Evolutionary conservation across 129 eudicot species (phyloP).

Genomic region (Flaveria robusta): DNA sequence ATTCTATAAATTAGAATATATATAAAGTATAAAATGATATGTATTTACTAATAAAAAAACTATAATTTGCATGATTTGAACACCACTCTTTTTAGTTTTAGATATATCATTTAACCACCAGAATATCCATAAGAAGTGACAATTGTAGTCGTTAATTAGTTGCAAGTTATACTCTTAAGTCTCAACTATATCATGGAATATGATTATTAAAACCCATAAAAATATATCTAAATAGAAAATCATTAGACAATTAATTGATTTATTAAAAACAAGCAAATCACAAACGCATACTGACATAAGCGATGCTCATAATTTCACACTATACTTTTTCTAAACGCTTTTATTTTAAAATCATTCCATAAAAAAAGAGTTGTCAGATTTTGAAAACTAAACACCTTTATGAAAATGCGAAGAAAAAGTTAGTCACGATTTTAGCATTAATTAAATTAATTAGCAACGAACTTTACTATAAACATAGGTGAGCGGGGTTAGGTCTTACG

Average conservation of each 20-base stretch:
- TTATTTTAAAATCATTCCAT: neutral
- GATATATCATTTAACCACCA: too few species aligned
- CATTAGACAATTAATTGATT: neutral
- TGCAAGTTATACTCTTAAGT: neutral
- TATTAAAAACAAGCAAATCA: neutral
- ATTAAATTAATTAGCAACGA: neutral
- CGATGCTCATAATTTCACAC: conserved; percentile 10
- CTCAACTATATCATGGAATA: neutral
- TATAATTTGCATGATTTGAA: too few species aligned
- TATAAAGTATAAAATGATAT: too few species aligned
- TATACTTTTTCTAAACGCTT: neutral
- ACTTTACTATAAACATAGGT: too few species aligned
- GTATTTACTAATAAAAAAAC: too few species aligned
- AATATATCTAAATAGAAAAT: neutral
- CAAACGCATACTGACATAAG: neutral
- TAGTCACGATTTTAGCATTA: neutral
- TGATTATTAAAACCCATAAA: neutral
- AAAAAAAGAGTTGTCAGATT: conserved; percentile 28
- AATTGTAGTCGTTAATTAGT: neutral
- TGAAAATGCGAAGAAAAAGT: neutral
- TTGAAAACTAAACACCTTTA: conserved; percentile 18
- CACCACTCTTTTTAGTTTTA: too few species aligned
- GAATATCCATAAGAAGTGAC: too few species aligned
- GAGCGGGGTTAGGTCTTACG: too few species aligned
- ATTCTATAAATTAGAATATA: too few species aligned